Conservation (phyloP, 192 early-diverging fungal genomes). For the Rhizophagus sp. region DNA sequence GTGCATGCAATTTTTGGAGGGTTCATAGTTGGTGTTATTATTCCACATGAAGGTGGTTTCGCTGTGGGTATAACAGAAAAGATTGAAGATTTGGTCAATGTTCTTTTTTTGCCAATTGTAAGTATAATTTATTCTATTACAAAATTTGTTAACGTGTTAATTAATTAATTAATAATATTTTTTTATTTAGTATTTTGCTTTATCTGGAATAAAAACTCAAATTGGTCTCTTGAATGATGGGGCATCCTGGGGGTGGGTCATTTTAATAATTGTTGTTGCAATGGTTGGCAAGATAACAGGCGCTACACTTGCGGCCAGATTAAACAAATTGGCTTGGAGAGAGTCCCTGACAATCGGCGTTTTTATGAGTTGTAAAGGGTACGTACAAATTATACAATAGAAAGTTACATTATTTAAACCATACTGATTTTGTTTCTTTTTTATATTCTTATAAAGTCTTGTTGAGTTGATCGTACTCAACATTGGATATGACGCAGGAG, state of each 20-base stretch:
- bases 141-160: background rate
- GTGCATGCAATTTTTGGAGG: constrained; percentile 95
- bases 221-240: constrained; percentile 73
- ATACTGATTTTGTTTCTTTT: background rate
- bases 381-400: background rate
- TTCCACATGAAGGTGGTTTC: constrained; percentile 87
- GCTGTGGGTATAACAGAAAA: constrained; percentile 87
- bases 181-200: constrained; percentile 74
- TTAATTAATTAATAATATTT: background rate
- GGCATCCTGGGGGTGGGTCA: constrained; percentile 71
- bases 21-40: constrained; percentile 83
- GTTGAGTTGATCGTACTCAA: constrained; percentile 97
- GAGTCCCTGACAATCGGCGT: constrained; percentile 86
- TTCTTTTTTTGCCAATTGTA: constrained; percentile 85
- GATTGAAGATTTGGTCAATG: constrained; percentile 86
- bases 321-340: constrained; percentile 73
- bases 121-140: constrained; percentile 23
- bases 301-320: constrained; percentile 65
- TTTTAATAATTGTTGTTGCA: constrained; percentile 76
- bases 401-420: background rate
- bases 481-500: constrained; percentile 82
- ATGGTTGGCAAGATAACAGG: constrained; percentile 89
- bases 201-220: constrained; percentile 90
- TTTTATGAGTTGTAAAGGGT: constrained; percentile 95
- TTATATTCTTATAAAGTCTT: constrained; percentile 52